A percentile compares a stretch with the other conserved stretches of the same genome.
Evolutionary conservation across 108 stramenopile species (phyloP).

Genomic region (Fragilaria radians): DNA sequence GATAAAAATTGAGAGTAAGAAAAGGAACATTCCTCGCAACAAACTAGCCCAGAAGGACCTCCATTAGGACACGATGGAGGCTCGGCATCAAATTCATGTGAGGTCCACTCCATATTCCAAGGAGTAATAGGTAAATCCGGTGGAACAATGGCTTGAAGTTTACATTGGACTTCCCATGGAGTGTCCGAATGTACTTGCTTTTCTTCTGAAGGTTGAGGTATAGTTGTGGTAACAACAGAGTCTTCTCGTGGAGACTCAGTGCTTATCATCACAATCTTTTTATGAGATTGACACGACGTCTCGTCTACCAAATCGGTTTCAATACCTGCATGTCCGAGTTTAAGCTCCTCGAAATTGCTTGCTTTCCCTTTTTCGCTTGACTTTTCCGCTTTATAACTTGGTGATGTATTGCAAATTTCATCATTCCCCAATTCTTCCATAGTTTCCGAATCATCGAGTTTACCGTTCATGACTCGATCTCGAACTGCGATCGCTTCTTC

Average conservation of each 20-base stretch:
- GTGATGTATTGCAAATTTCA: neutral
- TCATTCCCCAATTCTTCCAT: neutral
- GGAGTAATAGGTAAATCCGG: conserved; percentile 3
- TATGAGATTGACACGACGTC: neutral
- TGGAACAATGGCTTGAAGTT: conserved; percentile 2
- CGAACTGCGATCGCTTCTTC: neutral
- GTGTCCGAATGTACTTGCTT: conserved; percentile 2
- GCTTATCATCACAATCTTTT: neutral
- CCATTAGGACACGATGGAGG: conserved; percentile 60
- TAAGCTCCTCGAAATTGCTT: conserved; percentile 5
- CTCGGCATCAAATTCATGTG: conserved; percentile 9
- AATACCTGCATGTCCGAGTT: neutral
- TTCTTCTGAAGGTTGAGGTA: neutral
- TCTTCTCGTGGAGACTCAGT: conserved; percentile 5
- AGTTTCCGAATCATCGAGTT: neutral
- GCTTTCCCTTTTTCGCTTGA: conserved; percentile 1
- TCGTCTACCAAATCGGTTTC: neutral
- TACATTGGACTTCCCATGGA: conserved; percentile 7
- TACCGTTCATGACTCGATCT: neutral
- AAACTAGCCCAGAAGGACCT: conserved; percentile 81
- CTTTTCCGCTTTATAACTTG: neutral
- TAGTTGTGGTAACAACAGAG: neutral
- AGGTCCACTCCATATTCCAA: conserved; percentile 14
- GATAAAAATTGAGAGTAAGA: conserved; percentile 44
- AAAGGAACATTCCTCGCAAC: conserved; percentile 57